These are phyloP conservation scores for Aspergillus vadensis DNA, from an alignment of 2,329 filamentous ascomycete species.

Conservation along the genomic window DNA sequence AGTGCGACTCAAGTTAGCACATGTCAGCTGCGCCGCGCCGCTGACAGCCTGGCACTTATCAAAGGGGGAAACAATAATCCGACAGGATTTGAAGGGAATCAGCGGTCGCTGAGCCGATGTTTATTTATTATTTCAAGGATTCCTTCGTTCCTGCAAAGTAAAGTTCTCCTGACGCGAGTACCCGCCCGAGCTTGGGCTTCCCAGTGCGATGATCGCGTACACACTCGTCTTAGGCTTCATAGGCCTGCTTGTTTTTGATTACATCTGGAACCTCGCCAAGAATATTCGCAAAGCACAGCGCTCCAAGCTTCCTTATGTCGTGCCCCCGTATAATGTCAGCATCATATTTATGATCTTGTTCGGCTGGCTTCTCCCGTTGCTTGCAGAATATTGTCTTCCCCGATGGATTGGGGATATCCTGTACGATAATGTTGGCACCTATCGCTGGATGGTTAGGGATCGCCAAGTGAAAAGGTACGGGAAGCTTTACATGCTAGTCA, in stretches of 20 bases:
- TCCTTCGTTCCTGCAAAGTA: background rate
- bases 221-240: constrained; percentile 9
- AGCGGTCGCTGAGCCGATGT: background rate
- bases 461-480: constrained; percentile 18
- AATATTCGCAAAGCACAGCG: constrained; percentile 30
- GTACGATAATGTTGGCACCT: constrained; percentile 7
- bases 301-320: constrained; percentile 16
- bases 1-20: background rate
- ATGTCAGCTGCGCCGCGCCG: background rate
- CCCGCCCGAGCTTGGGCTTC: background rate
- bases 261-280: background rate
- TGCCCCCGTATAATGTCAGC: constrained; percentile 7
- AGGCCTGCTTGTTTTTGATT: constrained; percentile 6
- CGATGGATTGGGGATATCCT: constrained; percentile 16
- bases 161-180: background rate
- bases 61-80: background rate
- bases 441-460: constrained; percentile 21
- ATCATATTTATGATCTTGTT: constrained; percentile 9
- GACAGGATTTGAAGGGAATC: background rate
- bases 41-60: background rate
- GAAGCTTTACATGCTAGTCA: constrained; percentile 17
- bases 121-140: background rate
- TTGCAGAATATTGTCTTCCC: constrained; percentile 17
- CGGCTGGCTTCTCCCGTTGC: constrained; percentile 8
- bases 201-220: constrained; percentile 9